Conservation (phyloP, 2,329 filamentous ascomycete species). For the Periconia digitata region DNA sequence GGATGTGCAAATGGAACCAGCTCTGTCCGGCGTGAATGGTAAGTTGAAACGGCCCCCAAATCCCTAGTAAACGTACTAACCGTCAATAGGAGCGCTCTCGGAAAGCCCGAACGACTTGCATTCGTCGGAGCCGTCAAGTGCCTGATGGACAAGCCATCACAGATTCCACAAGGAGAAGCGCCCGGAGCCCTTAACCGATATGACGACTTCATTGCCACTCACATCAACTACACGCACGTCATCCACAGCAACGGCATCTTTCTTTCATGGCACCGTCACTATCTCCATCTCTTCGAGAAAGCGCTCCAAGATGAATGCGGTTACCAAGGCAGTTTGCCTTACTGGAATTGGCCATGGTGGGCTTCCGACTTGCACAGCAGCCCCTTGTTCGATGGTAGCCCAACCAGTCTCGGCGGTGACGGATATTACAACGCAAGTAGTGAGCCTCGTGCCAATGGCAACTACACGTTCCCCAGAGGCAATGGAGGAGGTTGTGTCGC, state of each 20-base stretch:
- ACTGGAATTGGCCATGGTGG: constrained; percentile 57
- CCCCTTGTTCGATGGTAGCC: constrained; percentile 53
- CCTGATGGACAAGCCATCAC: constrained; percentile 14
- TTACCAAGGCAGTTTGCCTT: constrained; percentile 42
- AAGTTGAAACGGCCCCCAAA: no score
- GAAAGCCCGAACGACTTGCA: neutral
- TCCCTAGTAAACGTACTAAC: no score
- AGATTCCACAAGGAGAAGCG: constrained; percentile 10
- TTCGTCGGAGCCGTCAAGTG: constrained; percentile 25
- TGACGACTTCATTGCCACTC: constrained; percentile 30
- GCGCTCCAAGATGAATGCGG: constrained; percentile 43
- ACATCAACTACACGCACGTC: constrained; percentile 19
- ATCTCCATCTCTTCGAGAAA: constrained; percentile 39
- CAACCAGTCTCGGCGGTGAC: neutral
- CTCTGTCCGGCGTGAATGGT: no score
- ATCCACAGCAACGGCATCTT: constrained; percentile 26
- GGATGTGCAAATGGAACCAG: no score
- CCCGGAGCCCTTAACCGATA: constrained; percentile 26
- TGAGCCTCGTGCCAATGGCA: constrained; percentile 4
- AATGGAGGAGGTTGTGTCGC: constrained; percentile 58
- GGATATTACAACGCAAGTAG: constrained; percentile 1
- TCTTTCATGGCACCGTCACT: constrained; percentile 42
- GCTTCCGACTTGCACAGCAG: constrained; percentile 44
- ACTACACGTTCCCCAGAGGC: constrained; percentile 47
- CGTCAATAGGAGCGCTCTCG: neutral